Base-by-base conservation (phyloP, 345 rosid genomes). In the Eucalyptus albens region DNA sequence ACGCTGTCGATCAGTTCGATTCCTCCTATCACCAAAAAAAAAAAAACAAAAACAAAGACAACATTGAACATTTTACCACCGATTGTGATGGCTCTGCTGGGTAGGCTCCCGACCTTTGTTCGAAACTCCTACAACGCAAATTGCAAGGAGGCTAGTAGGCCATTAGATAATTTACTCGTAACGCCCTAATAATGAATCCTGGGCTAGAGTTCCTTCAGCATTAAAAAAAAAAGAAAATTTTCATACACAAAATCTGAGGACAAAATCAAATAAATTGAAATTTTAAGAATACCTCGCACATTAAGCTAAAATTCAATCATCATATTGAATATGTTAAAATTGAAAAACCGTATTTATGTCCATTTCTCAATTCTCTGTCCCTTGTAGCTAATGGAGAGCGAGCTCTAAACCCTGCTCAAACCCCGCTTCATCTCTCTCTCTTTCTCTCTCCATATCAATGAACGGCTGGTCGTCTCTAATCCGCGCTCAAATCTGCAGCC, bases 141-240 rank as follows among this genome's bases (percentile, higher is more conserved):
- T 45, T 45, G 11, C 47, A 45, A 0, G 0, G 11, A 45, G 47
- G 47, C 2, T 45, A 1, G 11, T 2, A 45, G 11, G 47, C 7
- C 7, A 45, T 45, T 45, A 45, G 4, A 3, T 45, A 45, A 10
- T 45, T 45, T 45, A 45, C 11, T 0, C 11, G 4, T 10, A 11
- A 45, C 3, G 0, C 11, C 11, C 49, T 45, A 1, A 1, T 45
- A 0, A 0, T 45, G 11, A 0, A 4, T 45, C 11, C 0, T 45
- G 1, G 1, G 47, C 11, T 45, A 45, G 49, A 0, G 4, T 45
- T 45, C 49, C 47, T 45, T 1, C 4, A 45, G 11, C 3, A 45
- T 45, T 9, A 0, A 45, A 45, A 9, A 45, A 9, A 45, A 45
- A 45, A 45, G 3, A 45, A 45, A 7, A 53, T 19, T 53, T 53